Evolutionary conservation across 2,329 filamentous ascomycete genomes (phyloP).

Genomic region (Diaporthe sp.): DNA sequence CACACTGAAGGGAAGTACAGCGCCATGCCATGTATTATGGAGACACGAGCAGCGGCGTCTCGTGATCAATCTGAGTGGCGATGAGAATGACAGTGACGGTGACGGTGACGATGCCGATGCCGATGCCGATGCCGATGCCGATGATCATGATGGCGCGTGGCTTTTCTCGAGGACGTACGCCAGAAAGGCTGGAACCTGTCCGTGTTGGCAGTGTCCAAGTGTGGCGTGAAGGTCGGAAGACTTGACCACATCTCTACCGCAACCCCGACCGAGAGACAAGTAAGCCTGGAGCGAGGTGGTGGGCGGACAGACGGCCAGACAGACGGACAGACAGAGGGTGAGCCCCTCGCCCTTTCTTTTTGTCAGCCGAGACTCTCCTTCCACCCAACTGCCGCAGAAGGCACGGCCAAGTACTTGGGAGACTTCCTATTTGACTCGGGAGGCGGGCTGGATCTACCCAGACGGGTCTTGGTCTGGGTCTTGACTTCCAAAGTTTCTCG

Average conservation of each 20-base stretch:
- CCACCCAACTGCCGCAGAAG: not conserved
- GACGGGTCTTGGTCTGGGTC: too few species aligned
- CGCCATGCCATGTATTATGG: not conserved
- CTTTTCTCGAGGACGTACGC: not conserved
- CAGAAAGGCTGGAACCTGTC: not conserved
- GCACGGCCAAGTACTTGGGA: not conserved
- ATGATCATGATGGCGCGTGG: not conserved
- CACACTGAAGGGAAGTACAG: not conserved
- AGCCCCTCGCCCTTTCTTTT: not conserved
- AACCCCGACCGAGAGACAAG: not conserved
- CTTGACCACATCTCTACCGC: not conserved
- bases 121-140: not conserved
- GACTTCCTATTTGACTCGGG: not conserved
- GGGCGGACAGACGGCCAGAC: not conserved
- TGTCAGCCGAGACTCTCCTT: not conserved
- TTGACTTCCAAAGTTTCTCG: not conserved
- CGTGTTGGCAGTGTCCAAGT: not conserved
- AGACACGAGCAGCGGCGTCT: constrained; percentile 5
- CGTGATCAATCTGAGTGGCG: constrained; percentile 3
- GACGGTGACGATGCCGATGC: too few species aligned
- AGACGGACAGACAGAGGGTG: not conserved
- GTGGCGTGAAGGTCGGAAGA: constrained; percentile 20
- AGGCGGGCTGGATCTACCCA: not conserved
- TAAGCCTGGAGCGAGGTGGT: not conserved
- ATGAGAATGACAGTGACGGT: not conserved